Base-by-base conservation (phyloP, 108 stramenopile species). In the Ochromonas danica region DNA sequence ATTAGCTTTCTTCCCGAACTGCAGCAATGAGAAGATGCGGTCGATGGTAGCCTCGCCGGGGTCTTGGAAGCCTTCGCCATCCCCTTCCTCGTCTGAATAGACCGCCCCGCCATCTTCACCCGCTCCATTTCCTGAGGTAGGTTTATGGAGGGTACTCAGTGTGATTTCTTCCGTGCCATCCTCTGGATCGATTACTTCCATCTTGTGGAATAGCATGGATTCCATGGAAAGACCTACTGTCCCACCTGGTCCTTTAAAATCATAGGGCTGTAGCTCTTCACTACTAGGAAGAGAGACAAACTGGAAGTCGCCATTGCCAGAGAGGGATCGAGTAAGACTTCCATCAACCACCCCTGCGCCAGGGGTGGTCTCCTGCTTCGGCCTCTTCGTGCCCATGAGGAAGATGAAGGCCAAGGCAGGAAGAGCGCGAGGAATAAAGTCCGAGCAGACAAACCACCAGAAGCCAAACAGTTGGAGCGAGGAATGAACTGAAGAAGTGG, bases 391-490 rank as follows among this genome's bases (percentile, higher is more conserved):
- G 3, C 51, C 14, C 72, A 75, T 75, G 3, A 75, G 38, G 38
- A 57, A 75, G 17, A 75, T 60, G 38, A 75, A 75, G 3, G 72
- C 72, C n/a, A 75, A 25, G 3, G 72, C 10, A 27, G 72, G 72
- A 38, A 42, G 3, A 6, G 45, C 43, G 3, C 72, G 72, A 6
- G 72, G 72, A 41, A 75, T 27, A 41, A 75, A 75, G 41, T 75
- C 72, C n/a, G 40, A 42, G 38, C 3, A 45, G 36, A 27, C 28
- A 75, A 75, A 75, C 72, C 72, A 75, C 43, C 14, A 33, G 10
- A 75, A 39, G 10, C 72, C 72, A 60, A 75, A 75, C 72, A 75
- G 35, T 33, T 6, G 3, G 10, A 75, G 17, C 6, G 45, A 51
- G 14, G 45, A 51, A 51, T 51, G 22, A n/a, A n/a, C n/a, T n/a